Evolutionary conservation across 129 eudicot genomes (phyloP).

Genomic region (Arctium minus): DNA sequence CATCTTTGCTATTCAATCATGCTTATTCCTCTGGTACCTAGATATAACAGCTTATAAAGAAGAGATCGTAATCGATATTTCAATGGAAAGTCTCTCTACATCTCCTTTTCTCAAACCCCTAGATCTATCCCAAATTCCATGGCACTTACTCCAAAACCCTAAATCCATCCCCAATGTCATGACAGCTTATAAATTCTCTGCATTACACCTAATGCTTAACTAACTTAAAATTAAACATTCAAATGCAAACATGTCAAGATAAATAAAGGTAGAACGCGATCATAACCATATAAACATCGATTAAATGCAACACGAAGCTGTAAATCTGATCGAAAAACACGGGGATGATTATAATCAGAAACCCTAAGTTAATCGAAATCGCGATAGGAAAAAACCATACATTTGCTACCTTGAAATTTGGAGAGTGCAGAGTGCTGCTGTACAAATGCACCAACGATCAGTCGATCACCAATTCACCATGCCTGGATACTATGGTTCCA

Average conservation of each 20-base stretch:
- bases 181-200: neutral
- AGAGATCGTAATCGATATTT: neutral
- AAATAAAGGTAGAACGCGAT: neutral
- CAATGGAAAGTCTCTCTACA: slow-evolving; percentile 5
- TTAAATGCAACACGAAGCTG: neutral
- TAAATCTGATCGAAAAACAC: slow-evolving; percentile 1
- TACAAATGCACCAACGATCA: no score
- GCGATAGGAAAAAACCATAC: slow-evolving; percentile 14
- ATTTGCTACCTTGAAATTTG: neutral
- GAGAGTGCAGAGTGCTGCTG: neutral
- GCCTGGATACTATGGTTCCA: neutral
- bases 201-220: slow-evolving; percentile 2
- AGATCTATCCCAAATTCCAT: neutral
- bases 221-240: neutral
- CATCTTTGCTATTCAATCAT: neutral
- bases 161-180: slow-evolving; percentile 12
- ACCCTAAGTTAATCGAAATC: neutral
- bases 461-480: neutral
- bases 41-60: neutral
- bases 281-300: neutral
- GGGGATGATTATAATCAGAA: neutral
- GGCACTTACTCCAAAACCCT: slow-evolving; percentile 8
- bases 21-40: neutral
- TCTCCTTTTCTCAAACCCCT: neutral
- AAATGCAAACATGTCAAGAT: neutral